These are phyloP conservation scores for Paramarasmius palmivorus DNA, from an alignment of 1,284 basidiomycete species.

Conservation along the genomic window DNA sequence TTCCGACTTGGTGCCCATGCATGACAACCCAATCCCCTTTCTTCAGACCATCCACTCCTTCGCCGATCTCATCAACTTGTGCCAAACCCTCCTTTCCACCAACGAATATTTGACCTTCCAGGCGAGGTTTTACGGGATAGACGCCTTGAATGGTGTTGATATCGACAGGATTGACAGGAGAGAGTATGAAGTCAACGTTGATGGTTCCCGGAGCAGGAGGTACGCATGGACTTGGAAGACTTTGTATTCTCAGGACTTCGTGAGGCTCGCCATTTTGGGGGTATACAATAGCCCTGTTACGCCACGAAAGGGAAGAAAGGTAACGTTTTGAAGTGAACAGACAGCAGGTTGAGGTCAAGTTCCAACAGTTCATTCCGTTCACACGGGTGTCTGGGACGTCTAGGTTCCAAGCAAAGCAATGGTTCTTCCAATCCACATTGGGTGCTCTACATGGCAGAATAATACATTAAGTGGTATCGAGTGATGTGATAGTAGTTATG, in stretches of 20 bases:
- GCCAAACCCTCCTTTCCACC: constrained; percentile 83
- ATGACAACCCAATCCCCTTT: constrained; percentile 77
- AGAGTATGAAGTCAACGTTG: constrained; percentile 68
- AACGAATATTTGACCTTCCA: constrained; percentile 50
- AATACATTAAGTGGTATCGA: too few species aligned
- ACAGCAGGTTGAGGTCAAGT: too few species aligned
- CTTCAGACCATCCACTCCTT: constrained; percentile 47
- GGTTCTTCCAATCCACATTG: too few species aligned
- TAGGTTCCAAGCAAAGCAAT: too few species aligned
- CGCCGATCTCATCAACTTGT: constrained; percentile 60
- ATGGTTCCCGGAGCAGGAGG: constrained; percentile 53
- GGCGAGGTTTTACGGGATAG: constrained; percentile 67
- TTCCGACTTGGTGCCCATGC: constrained; percentile 68
- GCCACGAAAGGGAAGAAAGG: too few species aligned
- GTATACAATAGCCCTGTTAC: constrained; percentile 68
- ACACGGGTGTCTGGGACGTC: too few species aligned
- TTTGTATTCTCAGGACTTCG: constrained; percentile 53
- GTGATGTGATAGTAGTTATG: background rate
- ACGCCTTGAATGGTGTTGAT: constrained; percentile 82
- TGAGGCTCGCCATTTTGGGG: constrained; percentile 58
- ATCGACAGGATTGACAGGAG: constrained; percentile 81
- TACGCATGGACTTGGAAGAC: constrained; percentile 50
- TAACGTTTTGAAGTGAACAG: too few species aligned
- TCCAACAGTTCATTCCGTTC: too few species aligned
- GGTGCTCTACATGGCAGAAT: too few species aligned